Conservation (phyloP, 345 rosid genomes). For the Dimocarpus longan region DNA sequence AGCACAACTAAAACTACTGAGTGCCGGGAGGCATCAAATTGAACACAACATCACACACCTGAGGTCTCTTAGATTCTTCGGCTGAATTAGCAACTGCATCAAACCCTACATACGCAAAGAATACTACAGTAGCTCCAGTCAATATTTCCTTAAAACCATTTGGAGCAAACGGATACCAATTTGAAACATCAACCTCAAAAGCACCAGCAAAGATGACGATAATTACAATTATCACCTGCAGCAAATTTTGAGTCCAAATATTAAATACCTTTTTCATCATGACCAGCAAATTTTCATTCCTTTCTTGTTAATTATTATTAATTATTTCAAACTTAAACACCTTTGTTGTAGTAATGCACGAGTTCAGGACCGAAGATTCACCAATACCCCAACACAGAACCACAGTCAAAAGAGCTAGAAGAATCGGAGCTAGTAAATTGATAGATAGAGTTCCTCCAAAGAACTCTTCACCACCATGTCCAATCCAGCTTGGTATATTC, state of each 20-base stretch:
- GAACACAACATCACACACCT: slow-evolving; percentile 45
- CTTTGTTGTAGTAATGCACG: slow-evolving; percentile 82
- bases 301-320: neutral
- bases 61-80: slow-evolving; percentile 91
- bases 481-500: slow-evolving; percentile 76
- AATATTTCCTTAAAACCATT: slow-evolving; percentile 72
- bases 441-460: slow-evolving; percentile 83
- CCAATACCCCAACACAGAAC: slow-evolving; percentile 77
- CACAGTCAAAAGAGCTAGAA: slow-evolving; percentile 70
- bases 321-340: slow-evolving; percentile 29
- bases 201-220: slow-evolving; percentile 76
- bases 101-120: slow-evolving; percentile 98
- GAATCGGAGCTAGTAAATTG: slow-evolving; percentile 74
- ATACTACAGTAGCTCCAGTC: slow-evolving; percentile 90
- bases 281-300: neutral
- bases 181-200: slow-evolving; percentile 81
- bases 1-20: slow-evolving; percentile 1
- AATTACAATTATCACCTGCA: slow-evolving; percentile 83
- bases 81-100: slow-evolving; percentile 98
- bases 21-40: slow-evolving; percentile 14
- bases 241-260: slow-evolving; percentile 8
- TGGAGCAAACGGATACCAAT: slow-evolving; percentile 96
- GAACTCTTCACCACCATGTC: slow-evolving; percentile 76
- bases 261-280: neutral
- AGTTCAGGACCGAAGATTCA: slow-evolving; percentile 78